Conservation (phyloP, 2,329 filamentous ascomycete genomes). For the Talaromyces sp. region DNA sequence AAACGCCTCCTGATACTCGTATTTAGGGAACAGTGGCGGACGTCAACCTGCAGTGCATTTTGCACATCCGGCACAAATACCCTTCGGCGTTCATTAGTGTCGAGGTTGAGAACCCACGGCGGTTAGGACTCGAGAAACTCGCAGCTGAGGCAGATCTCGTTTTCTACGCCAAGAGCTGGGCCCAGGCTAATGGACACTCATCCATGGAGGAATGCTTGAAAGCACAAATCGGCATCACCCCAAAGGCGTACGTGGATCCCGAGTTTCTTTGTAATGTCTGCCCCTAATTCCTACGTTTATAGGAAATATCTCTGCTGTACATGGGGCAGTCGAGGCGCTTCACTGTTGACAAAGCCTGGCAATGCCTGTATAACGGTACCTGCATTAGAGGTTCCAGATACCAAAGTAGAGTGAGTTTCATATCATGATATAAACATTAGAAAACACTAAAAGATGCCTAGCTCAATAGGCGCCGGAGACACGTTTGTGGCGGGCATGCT, state of each 20-base stretch:
- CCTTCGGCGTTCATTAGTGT: conserved; percentile 58
- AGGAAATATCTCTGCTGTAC: conserved; percentile 53
- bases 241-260: conserved; percentile 42
- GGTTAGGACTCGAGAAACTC: conserved; percentile 57
- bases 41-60: conserved; percentile 59
- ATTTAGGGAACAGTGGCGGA: conserved; percentile 60
- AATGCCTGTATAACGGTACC: conserved; percentile 41
- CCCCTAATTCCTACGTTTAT: conserved; percentile 26
- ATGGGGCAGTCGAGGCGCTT: conserved; percentile 57
- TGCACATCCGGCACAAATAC: conserved; percentile 48
- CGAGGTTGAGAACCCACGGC: conserved; percentile 67
- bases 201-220: conserved; percentile 53
- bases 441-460: conserved; percentile 31
- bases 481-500: conserved; percentile 72
- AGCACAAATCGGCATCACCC: conserved; percentile 39
- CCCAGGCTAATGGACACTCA: conserved; percentile 48
- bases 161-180: conserved; percentile 72
- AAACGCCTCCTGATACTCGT: conserved; percentile 13
- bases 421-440: conserved; percentile 13
- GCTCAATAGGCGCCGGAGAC: conserved; percentile 70
- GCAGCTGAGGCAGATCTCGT: conserved; percentile 64
- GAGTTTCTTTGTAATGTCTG: neutral
- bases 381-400: conserved; percentile 40
- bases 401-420: conserved; percentile 55
- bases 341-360: conserved; percentile 41